phyloP scores from a whole-genome alignment of 257 asterid genomes.

The Rehmannia glutinosa region DNA sequence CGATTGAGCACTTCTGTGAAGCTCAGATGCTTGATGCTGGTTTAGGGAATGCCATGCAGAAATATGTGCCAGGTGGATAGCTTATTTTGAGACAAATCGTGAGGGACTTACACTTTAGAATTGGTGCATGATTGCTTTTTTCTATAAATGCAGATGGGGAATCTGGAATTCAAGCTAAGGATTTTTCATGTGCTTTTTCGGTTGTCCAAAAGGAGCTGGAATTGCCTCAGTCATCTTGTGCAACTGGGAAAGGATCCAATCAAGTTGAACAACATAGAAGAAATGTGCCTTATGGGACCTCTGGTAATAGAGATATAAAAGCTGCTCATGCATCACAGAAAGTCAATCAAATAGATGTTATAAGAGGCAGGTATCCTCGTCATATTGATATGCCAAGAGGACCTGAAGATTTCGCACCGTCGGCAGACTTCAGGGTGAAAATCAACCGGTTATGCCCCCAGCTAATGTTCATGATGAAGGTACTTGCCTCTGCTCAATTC shows the following conservation, averaged over 20 bases:
- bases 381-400: slow-evolving; percentile 20
- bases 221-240: slow-evolving; percentile 66
- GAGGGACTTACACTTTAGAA: not conserved
- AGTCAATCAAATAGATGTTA: slow-evolving; percentile 26
- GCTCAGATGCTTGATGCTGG: slow-evolving; percentile 48
- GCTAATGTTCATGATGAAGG: slow-evolving; percentile 52
- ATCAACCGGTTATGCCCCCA: slow-evolving; percentile 40
- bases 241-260: slow-evolving; percentile 72
- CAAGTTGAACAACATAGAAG: slow-evolving; percentile 36
- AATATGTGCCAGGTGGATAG: slow-evolving; percentile 66
- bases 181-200: slow-evolving; percentile 50
- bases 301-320: slow-evolving; percentile 25
- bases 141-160: slow-evolving; percentile 68
- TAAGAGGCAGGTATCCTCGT: slow-evolving; percentile 40
- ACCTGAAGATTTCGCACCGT: slow-evolving; percentile 31
- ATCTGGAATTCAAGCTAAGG: slow-evolving; percentile 74
- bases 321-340: slow-evolving; percentile 21
- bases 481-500: slow-evolving; percentile 25
- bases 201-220: slow-evolving; percentile 46
- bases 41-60: slow-evolving; percentile 43
- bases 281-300: slow-evolving; percentile 21
- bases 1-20: slow-evolving; percentile 69
- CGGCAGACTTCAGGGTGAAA: slow-evolving; percentile 60
- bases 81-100: not conserved
- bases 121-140: slow-evolving; percentile 2